Evolutionary conservation across 345 rosid genomes (phyloP).

Genomic region (Luvunga scandens): DNA sequence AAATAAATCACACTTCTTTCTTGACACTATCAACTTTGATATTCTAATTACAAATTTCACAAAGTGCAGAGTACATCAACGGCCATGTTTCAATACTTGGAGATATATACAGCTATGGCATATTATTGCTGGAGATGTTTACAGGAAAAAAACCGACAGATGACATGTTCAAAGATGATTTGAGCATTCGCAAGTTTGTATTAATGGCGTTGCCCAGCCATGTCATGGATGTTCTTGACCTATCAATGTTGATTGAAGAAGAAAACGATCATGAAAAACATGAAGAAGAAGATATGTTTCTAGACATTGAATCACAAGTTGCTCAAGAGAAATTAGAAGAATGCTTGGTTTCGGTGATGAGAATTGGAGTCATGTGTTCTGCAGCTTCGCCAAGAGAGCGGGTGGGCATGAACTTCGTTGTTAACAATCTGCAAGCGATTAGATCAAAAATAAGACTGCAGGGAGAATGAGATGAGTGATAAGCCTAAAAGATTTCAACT

Average conservation of each 20-base stretch:
- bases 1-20: neutral
- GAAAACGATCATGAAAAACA: neutral
- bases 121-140: slow-evolving; percentile 31
- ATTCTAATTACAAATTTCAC: neutral
- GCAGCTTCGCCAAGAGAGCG: slow-evolving; percentile 7
- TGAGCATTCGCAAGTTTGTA: slow-evolving; percentile 16
- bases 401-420: slow-evolving; percentile 15
- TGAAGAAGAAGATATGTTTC: neutral
- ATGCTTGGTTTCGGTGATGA: slow-evolving; percentile 21
- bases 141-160: slow-evolving; percentile 32
- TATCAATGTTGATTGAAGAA: slow-evolving; percentile 15
- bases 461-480: neutral
- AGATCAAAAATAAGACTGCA: neutral
- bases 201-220: slow-evolving; percentile 21
- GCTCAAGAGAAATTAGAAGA: neutral
- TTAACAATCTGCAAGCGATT: slow-evolving; percentile 19
- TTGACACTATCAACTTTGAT: neutral
- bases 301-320: neutral
- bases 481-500: neutral
- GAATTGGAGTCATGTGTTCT: slow-evolving; percentile 27
- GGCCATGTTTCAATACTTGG: slow-evolving; percentile 20
- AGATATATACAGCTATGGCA: slow-evolving; percentile 34
- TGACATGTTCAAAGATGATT: slow-evolving; percentile 15
- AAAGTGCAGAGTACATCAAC: slow-evolving; percentile 23
- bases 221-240: slow-evolving; percentile 22